These are phyloP conservation scores for Hyaloscypha bicolor DNA, from an alignment of 495 filamentous ascomycete species.

Conservation along the genomic window DNA sequence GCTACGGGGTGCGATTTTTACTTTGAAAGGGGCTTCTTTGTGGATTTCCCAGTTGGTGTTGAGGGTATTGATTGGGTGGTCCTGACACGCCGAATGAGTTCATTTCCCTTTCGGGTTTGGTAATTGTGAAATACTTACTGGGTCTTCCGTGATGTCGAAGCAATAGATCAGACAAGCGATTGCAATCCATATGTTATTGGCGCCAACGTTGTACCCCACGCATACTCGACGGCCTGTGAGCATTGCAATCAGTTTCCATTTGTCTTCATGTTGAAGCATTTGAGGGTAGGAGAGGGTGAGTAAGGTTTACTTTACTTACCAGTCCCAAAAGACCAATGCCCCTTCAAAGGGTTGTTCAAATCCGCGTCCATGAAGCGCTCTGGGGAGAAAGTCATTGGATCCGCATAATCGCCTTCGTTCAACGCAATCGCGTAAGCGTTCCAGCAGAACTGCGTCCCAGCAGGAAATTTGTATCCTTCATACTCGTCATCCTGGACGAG, in stretches of 20 bases:
- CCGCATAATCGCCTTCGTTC: conserved; percentile 32
- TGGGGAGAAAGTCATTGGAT: conserved; percentile 41
- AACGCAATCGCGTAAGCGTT: conserved; percentile 35
- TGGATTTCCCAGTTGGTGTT: too few relatives aligned
- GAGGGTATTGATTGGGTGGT: too few relatives aligned
- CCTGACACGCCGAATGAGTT: too few relatives aligned
- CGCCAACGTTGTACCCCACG: conserved; percentile 47
- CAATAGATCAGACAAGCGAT: conserved; percentile 46
- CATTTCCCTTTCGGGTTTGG: too few relatives aligned
- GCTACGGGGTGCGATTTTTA: too few relatives aligned
- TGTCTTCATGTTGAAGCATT: too few relatives aligned
- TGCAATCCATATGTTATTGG: conserved; percentile 45
- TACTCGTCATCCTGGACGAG: conserved; percentile 47
- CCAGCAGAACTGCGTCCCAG: conserved; percentile 45
- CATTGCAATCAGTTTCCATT: background rate
- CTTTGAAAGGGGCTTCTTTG: too few relatives aligned
- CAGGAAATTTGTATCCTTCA: conserved; percentile 52
- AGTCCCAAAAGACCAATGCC: conserved; percentile 44
- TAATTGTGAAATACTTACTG: background rate
- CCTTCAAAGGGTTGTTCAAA: conserved; percentile 37
- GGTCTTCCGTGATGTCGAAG: conserved; percentile 38
- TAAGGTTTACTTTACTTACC: background rate
- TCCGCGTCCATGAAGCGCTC: conserved; percentile 50
- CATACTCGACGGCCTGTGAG: conserved; percentile 43
- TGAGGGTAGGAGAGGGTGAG: too few relatives aligned